Evolutionary conservation across 1,139 yeast genomes (phyloP).

Genomic region (Taphrina wiesneri): DNA sequence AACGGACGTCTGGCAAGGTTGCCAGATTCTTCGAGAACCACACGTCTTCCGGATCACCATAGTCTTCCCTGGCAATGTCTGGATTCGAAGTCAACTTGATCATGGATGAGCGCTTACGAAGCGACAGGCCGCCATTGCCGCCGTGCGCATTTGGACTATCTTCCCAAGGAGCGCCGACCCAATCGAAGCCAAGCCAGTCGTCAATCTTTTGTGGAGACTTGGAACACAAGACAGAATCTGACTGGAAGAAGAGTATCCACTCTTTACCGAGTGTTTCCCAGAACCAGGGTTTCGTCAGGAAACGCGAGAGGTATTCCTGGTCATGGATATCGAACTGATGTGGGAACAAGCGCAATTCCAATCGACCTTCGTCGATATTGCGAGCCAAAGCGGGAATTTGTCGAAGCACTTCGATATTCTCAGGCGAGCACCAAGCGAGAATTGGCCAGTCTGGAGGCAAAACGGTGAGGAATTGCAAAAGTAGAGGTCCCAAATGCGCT

Average conservation of each 20-base stretch:
- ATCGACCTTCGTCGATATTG: slow-evolving; percentile 9
- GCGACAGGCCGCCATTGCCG: slow-evolving; percentile 24
- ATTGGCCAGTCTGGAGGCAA: slow-evolving; percentile 26
- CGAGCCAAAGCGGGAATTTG: slow-evolving; percentile 22
- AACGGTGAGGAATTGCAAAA: slow-evolving; percentile 22
- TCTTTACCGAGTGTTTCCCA: slow-evolving; percentile 16
- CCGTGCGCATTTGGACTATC: slow-evolving; percentile 29
- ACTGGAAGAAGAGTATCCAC: slow-evolving; percentile 28
- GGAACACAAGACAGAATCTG: slow-evolving; percentile 28
- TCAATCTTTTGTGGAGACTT: slow-evolving; percentile 26
- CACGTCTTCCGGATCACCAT: slow-evolving; percentile 24
- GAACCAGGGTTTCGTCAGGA: slow-evolving; percentile 29
- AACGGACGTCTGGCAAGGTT: slow-evolving; percentile 10
- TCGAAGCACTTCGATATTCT: slow-evolving; percentile 26
- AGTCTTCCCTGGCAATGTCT: slow-evolving; percentile 23
- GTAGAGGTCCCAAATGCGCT: slow-evolving; percentile 11
- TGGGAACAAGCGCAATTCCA: slow-evolving; percentile 23
- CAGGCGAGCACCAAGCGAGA: slow-evolving; percentile 24
- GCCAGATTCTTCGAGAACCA: slow-evolving; percentile 22
- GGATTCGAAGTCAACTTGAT: slow-evolving; percentile 25
- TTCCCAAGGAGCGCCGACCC: slow-evolving; percentile 34
- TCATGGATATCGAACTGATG: slow-evolving; percentile 23
- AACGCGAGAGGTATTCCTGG: slow-evolving; percentile 30
- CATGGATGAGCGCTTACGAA: slow-evolving; percentile 22
- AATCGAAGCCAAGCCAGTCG: slow-evolving; percentile 28